phyloP scores from a whole-genome alignment of 495 filamentous ascomycete species.

The Podospora bellae-mahoneyi region DNA sequence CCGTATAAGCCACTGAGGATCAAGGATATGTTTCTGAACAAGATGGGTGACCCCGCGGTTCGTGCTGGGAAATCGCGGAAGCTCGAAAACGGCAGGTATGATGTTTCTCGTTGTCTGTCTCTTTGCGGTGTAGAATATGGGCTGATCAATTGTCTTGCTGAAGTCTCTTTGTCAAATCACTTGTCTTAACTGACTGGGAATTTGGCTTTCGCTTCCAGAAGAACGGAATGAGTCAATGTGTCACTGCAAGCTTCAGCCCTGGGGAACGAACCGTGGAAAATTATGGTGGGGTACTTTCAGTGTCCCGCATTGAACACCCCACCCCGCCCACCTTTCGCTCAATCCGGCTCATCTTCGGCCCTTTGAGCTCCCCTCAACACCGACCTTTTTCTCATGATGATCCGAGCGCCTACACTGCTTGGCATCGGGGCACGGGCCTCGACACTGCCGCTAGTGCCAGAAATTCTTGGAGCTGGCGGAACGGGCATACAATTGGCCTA shows the following conservation, averaged over 20 bases:
- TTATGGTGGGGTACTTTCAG: constrained; percentile 22
- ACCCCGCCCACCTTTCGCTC: neutral
- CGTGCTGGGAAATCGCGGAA: neutral
- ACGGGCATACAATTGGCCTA: constrained; percentile 33
- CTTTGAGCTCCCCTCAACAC: neutral
- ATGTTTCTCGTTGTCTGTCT: neutral
- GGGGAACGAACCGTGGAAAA: constrained; percentile 8
- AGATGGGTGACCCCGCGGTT: constrained; percentile 5
- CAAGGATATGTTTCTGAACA: neutral
- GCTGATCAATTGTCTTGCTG: neutral
- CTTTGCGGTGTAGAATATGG: neutral
- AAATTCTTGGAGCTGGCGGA: constrained; percentile 22
- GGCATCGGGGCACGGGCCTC: neutral
- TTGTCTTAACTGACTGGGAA: neutral
- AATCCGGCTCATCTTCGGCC: neutral
- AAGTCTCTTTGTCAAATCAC: neutral
- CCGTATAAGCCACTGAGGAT: neutral
- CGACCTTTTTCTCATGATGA: neutral
- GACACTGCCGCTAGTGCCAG: neutral
- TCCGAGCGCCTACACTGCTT: neutral
- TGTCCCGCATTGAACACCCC: constrained; percentile 11
- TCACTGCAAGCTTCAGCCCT: constrained; percentile 7
- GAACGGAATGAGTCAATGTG: constrained; percentile 16
- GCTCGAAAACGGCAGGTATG: neutral
- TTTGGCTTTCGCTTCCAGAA: neutral